These are phyloP conservation scores for Agaricales sp. DNA, from an alignment of 1,284 basidiomycete species.

Conservation along the genomic window DNA sequence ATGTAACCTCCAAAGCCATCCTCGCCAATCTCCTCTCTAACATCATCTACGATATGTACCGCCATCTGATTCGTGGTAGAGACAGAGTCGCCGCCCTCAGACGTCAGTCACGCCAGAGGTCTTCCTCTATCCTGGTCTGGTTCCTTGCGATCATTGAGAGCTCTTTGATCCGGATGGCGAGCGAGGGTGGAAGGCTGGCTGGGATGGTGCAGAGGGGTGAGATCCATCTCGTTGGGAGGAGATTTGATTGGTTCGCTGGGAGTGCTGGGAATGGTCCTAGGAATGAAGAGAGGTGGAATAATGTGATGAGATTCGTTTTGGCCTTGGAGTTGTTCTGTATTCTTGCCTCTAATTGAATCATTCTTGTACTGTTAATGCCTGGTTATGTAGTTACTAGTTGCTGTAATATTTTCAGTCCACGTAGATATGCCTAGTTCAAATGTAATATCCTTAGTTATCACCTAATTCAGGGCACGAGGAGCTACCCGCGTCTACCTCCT, in stretches of 20 bases:
- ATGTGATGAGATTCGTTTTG: constrained; percentile 16
- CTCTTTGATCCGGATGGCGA: constrained; percentile 36
- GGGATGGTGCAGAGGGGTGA: constrained; percentile 37
- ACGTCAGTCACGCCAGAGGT: constrained; percentile 19
- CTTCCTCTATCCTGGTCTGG: constrained; percentile 25
- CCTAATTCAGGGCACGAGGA: too few species aligned
- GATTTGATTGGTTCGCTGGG: constrained; percentile 50
- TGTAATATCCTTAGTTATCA: too few species aligned
- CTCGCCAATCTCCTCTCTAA: constrained; percentile 29
- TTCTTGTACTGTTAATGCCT: too few species aligned
- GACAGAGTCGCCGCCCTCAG: constrained; percentile 23
- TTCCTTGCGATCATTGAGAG: constrained; percentile 35
- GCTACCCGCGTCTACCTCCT: too few species aligned
- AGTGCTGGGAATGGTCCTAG: constrained; percentile 28
- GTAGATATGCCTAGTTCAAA: too few species aligned
- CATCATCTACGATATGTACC: constrained; percentile 34
- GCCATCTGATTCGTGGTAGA: constrained; percentile 31
- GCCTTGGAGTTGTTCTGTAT: background rate
- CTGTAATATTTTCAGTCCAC: too few species aligned
- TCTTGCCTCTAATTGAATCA: too few species aligned
- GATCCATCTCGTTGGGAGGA: constrained; percentile 21
- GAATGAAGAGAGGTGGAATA: constrained; percentile 32
- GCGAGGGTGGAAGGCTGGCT: constrained; percentile 36
- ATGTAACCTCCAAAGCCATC: constrained; percentile 12
- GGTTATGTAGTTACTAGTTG: too few species aligned